Conservation (phyloP, 176 grass and related monocot species). For the Oryza glaberrima region DNA sequence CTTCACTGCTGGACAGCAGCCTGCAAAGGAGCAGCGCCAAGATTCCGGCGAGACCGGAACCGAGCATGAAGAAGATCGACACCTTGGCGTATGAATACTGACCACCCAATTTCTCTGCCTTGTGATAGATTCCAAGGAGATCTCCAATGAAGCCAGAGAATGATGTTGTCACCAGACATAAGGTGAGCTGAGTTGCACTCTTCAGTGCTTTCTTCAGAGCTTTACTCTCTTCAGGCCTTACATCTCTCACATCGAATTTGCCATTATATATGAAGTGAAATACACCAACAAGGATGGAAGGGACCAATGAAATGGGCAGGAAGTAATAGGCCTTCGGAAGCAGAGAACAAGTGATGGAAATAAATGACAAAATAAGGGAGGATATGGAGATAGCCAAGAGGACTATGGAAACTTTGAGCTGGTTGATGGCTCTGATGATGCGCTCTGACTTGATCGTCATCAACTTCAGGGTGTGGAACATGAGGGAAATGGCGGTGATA, state of each 20-base stretch:
- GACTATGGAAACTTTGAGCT: background rate
- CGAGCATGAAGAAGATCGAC: background rate
- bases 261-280: background rate
- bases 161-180: background rate
- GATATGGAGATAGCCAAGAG: background rate
- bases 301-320: background rate
- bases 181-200: background rate
- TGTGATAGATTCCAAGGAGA: constrained; percentile 5
- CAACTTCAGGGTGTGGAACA: constrained; percentile 1
- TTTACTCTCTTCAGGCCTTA: background rate
- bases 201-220: background rate
- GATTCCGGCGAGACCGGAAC: background rate
- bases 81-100: background rate
- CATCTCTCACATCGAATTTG: background rate
- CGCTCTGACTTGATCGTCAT: background rate
- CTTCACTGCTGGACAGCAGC: background rate
- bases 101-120: background rate
- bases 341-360: background rate
- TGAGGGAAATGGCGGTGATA: background rate
- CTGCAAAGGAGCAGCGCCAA: background rate
- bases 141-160: background rate
- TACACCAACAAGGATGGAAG: background rate
- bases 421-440: background rate
- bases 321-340: constrained; percentile 7
- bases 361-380: background rate